Evolutionary conservation across 768 basidiomycete species (phyloP).

Genomic region (Calocybe indica): DNA sequence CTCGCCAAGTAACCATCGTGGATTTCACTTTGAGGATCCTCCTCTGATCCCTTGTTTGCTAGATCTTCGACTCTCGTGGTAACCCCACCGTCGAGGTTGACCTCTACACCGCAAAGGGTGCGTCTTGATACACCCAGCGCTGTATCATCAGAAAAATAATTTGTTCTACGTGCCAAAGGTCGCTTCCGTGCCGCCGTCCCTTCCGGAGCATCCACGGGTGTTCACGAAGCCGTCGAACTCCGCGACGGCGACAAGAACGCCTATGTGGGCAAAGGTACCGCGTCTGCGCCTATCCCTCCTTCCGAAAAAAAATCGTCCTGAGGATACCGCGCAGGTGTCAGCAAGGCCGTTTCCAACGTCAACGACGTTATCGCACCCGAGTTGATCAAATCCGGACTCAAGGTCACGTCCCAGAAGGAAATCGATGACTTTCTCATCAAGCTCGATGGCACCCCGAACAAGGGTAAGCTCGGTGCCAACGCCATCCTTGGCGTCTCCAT

Average conservation of each 20-base stretch:
- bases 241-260: constrained; percentile 91
- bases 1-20: constrained; percentile 67
- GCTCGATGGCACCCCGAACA: constrained; percentile 95
- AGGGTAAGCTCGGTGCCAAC: constrained; percentile 98
- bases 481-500: constrained; percentile 99
- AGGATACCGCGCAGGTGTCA: constrained; percentile 58
- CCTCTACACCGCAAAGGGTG: constrained; percentile 82
- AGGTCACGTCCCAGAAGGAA: constrained; percentile 88
- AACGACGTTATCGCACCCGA: constrained; percentile 87
- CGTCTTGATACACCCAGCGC: constrained; percentile 1
- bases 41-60: constrained; percentile 2
- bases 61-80: constrained; percentile 99
- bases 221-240: constrained; percentile 98
- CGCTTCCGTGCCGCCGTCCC: constrained; percentile 93
- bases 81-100: constrained; percentile 97
- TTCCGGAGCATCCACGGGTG: constrained; percentile 96
- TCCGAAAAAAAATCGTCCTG: background rate
- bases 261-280: constrained; percentile 90
- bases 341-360: constrained; percentile 91
- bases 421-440: constrained; percentile 98
- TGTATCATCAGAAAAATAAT: constrained; percentile 1
- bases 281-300: constrained; percentile 14
- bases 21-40: too few species aligned
- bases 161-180: constrained; percentile 40
- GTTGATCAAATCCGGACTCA: constrained; percentile 77